Percentiles rank a stretch among this genome's conserved stretches.
phyloP scores from a whole-genome alignment of 148 eudicot genomes.

The Diospyros kaki region DNA sequence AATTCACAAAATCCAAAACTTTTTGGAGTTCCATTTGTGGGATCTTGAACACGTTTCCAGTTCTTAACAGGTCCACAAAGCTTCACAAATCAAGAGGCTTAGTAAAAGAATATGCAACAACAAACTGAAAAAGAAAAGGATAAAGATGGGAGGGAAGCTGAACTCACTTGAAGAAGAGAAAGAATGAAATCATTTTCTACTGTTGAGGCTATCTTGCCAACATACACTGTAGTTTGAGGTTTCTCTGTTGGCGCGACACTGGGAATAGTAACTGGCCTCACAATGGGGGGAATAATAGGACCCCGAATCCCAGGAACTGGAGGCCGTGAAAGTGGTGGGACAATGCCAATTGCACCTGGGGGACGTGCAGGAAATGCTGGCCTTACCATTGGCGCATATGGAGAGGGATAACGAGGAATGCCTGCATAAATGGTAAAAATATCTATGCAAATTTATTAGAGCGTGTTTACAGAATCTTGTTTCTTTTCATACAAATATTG shows the following conservation, averaged over 20 bases:
- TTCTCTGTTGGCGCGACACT: constrained; percentile 55
- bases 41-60: constrained; percentile 95
- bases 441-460: constrained; percentile 72
- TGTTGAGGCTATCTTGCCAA: constrained; percentile 83
- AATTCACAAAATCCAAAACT: constrained; percentile 92
- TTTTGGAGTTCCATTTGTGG: constrained; percentile 67
- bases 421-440: constrained; percentile 60
- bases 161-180: constrained; percentile 74
- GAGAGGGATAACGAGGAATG: constrained; percentile 64
- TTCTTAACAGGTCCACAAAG: constrained; percentile 94
- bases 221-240: constrained; percentile 88
- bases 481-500: too few species aligned
- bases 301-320: constrained; percentile 64
- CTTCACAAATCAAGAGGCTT: constrained; percentile 36
- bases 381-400: constrained; percentile 45
- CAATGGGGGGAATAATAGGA: constrained; percentile 48
- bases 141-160: background rate
- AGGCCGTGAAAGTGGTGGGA: constrained; percentile 61
- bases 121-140: background rate
- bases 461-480: constrained; percentile 19
- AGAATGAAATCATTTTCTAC: constrained; percentile 87
- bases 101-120: constrained; percentile 5
- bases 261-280: constrained; percentile 57
- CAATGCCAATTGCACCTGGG: constrained; percentile 40
- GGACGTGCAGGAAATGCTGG: constrained; percentile 67